Conservation (phyloP, 2,329 filamentous ascomycete species). For the Ophiostoma sp. region DNA sequence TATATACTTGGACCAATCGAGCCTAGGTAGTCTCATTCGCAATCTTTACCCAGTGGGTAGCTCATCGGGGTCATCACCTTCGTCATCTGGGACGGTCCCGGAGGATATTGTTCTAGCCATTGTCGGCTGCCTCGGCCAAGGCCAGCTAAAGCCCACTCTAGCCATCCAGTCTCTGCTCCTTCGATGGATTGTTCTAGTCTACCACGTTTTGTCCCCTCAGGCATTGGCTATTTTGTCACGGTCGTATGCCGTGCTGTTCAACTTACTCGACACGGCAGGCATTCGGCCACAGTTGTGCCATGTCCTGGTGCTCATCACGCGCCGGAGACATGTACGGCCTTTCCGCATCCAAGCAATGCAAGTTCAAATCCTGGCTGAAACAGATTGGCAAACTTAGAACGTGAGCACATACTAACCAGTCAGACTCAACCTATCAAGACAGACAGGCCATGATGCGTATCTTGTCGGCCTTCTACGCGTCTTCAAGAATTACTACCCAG, state of each 20-base stretch:
- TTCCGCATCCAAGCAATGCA: slow-evolving; percentile 75
- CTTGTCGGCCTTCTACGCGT: slow-evolving; percentile 69
- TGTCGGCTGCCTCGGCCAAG: slow-evolving; percentile 70
- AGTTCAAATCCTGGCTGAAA: slow-evolving; percentile 28
- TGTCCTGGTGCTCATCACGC: slow-evolving; percentile 70
- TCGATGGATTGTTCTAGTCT: slow-evolving; percentile 72
- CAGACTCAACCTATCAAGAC: slow-evolving; percentile 53
- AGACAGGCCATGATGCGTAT: slow-evolving; percentile 65
- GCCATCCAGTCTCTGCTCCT: slow-evolving; percentile 65
- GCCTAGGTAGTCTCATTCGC: slow-evolving; percentile 60
- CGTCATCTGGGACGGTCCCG: slow-evolving; percentile 46
- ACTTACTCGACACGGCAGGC: slow-evolving; percentile 72
- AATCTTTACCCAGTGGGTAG: slow-evolving; percentile 68
- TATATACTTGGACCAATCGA: slow-evolving; percentile 70
- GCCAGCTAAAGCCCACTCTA: slow-evolving; percentile 66
- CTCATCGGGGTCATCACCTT: slow-evolving; percentile 38
- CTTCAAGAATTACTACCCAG: slow-evolving; percentile 88
- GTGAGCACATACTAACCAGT: slow-evolving; percentile 21
- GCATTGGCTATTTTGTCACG: slow-evolving; percentile 58
- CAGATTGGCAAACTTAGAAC: too few relatives aligned
- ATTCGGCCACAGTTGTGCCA: slow-evolving; percentile 66
- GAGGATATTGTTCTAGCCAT: slow-evolving; percentile 58
- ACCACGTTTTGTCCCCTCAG: slow-evolving; percentile 57
- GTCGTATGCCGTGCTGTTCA: slow-evolving; percentile 72
- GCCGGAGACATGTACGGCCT: slow-evolving; percentile 75